A percentile compares a stretch with the other conserved stretches of the same genome.
Conservation (phyloP, 2,329 filamentous ascomycete species). For the Colletotrichum liaoningense region DNA sequence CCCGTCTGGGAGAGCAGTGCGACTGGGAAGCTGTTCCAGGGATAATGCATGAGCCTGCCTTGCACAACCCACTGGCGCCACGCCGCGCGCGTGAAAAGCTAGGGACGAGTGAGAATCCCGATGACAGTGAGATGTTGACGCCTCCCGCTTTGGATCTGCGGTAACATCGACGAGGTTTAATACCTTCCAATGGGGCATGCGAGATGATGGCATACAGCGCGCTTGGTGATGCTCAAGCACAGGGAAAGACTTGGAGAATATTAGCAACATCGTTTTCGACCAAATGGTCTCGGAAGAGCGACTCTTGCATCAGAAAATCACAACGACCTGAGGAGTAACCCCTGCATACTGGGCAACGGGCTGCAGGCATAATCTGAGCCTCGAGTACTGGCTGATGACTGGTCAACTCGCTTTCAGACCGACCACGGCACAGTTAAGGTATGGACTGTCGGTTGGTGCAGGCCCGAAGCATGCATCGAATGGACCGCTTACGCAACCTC, state of each 20-base stretch:
- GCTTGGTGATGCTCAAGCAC: not conserved
- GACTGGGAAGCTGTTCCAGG: slow-evolving; percentile 12
- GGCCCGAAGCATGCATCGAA: slow-evolving; percentile 30
- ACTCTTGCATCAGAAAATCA: not conserved
- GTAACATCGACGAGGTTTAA: not conserved
- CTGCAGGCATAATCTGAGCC: slow-evolving; percentile 9
- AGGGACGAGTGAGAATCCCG: not conserved
- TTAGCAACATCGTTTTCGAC: not conserved
- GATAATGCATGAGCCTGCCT: slow-evolving; percentile 20
- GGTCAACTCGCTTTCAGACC: slow-evolving; percentile 4
- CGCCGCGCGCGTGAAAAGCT: not conserved
- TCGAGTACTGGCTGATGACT: not conserved
- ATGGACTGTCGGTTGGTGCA: slow-evolving; percentile 1
- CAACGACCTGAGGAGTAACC: slow-evolving; percentile 3
- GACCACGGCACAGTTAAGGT: not conserved
- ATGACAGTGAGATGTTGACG: slow-evolving; percentile 1
- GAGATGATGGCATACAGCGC: slow-evolving; percentile 7
- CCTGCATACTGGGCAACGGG: slow-evolving; percentile 21
- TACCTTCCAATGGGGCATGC: slow-evolving; percentile 5
- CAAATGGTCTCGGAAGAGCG: not conserved
- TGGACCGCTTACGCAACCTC: slow-evolving; percentile 24
- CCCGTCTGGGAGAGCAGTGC: slow-evolving; percentile 30
- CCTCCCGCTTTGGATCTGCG: not conserved
- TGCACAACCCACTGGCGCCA: slow-evolving; percentile 10
- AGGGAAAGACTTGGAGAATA: not conserved